phyloP scores from a whole-genome alignment of 2,329 filamentous ascomycete genomes.

The Nigrospora oryzae region DNA sequence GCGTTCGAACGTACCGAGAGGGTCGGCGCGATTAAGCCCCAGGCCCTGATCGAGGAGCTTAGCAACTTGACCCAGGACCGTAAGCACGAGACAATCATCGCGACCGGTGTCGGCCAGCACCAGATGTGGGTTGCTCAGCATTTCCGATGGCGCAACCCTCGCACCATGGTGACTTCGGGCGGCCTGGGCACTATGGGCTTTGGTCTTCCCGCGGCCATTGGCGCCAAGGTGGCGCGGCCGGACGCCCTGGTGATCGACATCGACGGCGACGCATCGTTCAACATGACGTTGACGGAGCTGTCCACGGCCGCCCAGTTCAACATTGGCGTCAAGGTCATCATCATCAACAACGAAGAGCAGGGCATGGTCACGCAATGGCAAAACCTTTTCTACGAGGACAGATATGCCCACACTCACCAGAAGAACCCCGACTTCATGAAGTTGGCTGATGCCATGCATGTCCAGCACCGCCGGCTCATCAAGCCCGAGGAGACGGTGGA shows the following conservation, averaged over 20 bases:
- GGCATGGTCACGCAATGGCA: slow-evolving; percentile 99
- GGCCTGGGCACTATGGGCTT: slow-evolving; percentile 95
- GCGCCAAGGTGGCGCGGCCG: slow-evolving; percentile 76
- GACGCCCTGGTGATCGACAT: slow-evolving; percentile 90
- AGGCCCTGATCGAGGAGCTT: slow-evolving; percentile 84
- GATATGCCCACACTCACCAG: slow-evolving; percentile 88
- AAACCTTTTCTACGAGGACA: slow-evolving; percentile 92
- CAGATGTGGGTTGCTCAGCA: slow-evolving; percentile 99
- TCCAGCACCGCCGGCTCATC: slow-evolving; percentile 63
- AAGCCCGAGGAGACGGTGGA: slow-evolving; percentile 72
- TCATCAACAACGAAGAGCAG: slow-evolving; percentile 96
- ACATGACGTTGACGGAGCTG: slow-evolving; percentile 96
- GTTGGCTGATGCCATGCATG: slow-evolving; percentile 82
- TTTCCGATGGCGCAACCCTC: slow-evolving; percentile 86
- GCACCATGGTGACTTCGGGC: slow-evolving; percentile 93
- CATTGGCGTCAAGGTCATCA: slow-evolving; percentile 90
- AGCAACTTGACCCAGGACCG: slow-evolving; percentile 73
- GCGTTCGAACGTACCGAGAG: slow-evolving; percentile 72
- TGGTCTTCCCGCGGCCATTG: slow-evolving; percentile 89
- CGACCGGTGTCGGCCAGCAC: slow-evolving; percentile 93
- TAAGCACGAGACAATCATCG: slow-evolving; percentile 79
- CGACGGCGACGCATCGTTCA: slow-evolving; percentile 97
- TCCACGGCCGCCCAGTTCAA: slow-evolving; percentile 91
- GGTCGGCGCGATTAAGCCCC: slow-evolving; percentile 83
- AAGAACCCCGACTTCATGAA: slow-evolving; percentile 95